Evolutionary conservation across 345 rosid species (phyloP), one percentile per base, ranked within the genome.

Genomic region (Psidium guajava): DNA sequence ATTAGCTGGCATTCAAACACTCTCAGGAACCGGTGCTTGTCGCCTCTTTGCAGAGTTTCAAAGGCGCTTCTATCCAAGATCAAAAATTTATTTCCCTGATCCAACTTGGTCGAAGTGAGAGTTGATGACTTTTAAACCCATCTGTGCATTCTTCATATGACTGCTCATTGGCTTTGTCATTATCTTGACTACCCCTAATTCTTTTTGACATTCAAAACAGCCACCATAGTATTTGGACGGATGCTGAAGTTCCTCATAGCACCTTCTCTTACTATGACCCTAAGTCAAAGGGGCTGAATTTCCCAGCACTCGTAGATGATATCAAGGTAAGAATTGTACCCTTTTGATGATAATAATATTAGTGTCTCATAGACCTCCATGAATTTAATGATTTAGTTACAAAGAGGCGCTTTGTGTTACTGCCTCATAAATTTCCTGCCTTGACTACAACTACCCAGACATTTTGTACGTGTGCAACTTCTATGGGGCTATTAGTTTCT

Each of bases 21-120:
- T 97, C 8, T 97, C 98, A 1, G 99, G 99, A 54, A 95, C 99
- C 87, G 98, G 99, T 81, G 98, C 99, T 3, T 97, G 99, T 88
- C 89, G 98, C 24, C 91, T 95, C 15, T 97, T 97, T 89, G 98
- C 99, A 16, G 97, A 97, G 89, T 97, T 95, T 83, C 99, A 97
- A 84, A 94, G 94, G 91, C 98, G 95, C 52, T 97, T 97, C 82
- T 61, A 86, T 87, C 97, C 99, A 11, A 94, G 87, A 82, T 97
- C 98, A 77, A 96, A 94, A 90, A 93, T 97, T 77, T 95, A 93
- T 88, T 94, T 97, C 82, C 98, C 99, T 54, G 93, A 93, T 57
- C 98, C 99, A 75, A 95, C 99, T 84, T 97, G 99, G 99, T 83
- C 99, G 27, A 97, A 97, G 99, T 97, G 86, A 92, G 98, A 88